Evolutionary conservation across 495 filamentous ascomycete species (phyloP), one percentile per base, ranked within the genome.

Genomic region (Trichoderma erinaceum): DNA sequence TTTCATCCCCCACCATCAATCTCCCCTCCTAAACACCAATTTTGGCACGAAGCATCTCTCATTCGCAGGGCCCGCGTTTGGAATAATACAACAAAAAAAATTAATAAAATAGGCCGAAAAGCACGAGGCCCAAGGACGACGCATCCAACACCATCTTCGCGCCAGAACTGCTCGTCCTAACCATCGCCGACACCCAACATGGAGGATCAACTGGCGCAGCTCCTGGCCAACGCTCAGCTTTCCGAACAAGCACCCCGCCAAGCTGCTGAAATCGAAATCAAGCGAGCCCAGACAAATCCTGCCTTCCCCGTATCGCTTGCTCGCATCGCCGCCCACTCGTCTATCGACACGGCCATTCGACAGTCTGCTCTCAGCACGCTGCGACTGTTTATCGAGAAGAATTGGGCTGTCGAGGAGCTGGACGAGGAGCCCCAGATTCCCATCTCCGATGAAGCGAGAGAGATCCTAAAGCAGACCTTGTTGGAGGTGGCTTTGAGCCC

Each of bases 361-460:
- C 95, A 97, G 78, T 83, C 92, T 25, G 90, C 95, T 41, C 80
- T 98, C 48, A 84, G 91, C 21, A 80, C 84, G n/a, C 84, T 99
- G 38, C 90, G 92, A 70, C 87, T 84, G 48, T 92, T 94, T 76
- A 90, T 97, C 67, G 82, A 90, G 75, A 83, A 85, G 64, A 86
- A 88, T 71, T 99, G 95, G 95, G 80, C 76, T 69, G 80, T 78
- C 44, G 80, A 80, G 10, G 79, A 75, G 69, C 75, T 79, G 46
- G 82, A 81, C 67, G 90, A 93, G 69, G 87, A 89, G 48, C 89
- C 86, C 73, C 84, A 85, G 68, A 89, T 91, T 43, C 85, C 85
- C 67, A 80, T 85, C 56, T 79, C 79, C 52, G 90, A 94, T 67
- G 79, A 81, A 23, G 85, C 87, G 69, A 97, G 96, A 78, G 83